Evolutionary conservation across 2,329 filamentous ascomycete species (phyloP).

Genomic region (Nemania diffusa): DNA sequence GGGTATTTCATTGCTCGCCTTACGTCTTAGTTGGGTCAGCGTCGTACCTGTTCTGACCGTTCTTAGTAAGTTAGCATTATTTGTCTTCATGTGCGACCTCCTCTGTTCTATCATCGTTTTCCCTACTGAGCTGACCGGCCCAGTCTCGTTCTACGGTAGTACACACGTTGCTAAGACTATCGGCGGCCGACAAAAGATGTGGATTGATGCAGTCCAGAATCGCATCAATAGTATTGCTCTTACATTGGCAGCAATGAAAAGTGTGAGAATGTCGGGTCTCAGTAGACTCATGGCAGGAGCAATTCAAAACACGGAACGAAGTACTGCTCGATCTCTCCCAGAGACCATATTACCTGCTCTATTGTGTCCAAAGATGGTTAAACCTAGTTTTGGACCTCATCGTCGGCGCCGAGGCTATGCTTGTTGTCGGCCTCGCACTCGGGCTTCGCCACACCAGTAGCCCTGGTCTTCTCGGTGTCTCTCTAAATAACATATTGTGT

Average conservation of each 20-base stretch:
- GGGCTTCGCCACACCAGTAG: background rate
- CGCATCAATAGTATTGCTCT: background rate
- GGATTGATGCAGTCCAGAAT: constrained; percentile 1
- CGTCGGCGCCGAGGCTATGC: background rate
- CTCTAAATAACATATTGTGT: background rate
- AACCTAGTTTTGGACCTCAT: constrained; percentile 5
- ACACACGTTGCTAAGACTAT: background rate
- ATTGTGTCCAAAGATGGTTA: constrained; percentile 7
- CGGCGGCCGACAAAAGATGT: background rate
- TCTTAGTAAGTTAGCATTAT: background rate
- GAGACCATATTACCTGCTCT: background rate
- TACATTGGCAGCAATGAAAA: background rate
- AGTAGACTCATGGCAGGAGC: background rate
- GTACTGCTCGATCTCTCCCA: background rate
- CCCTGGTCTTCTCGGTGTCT: background rate
- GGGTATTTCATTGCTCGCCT: background rate
- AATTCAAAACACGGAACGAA: background rate
- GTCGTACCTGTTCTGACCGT: background rate
- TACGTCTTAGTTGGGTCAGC: background rate
- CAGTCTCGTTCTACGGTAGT: background rate
- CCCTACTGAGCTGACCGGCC: background rate
- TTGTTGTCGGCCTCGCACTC: background rate
- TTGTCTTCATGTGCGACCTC: background rate
- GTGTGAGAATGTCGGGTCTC: constrained; percentile 6
- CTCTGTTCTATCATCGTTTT: background rate